These are phyloP conservation scores for Monosporascus sp. DNA, from an alignment of 2,329 filamentous ascomycete genomes.

Conservation along the genomic window DNA sequence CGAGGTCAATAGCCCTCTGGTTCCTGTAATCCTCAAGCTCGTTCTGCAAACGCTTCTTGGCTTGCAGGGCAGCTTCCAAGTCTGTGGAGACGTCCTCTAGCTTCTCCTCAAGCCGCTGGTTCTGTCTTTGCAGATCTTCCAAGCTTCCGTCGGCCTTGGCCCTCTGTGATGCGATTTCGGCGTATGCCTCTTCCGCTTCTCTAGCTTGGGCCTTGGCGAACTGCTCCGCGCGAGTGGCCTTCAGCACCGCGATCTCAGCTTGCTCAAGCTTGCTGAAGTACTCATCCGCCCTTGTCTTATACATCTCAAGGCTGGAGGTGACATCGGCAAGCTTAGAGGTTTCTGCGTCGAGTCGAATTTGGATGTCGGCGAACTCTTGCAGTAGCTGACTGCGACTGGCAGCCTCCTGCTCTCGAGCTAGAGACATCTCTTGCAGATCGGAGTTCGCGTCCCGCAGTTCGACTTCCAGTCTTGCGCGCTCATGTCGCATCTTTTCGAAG, in stretches of 20 bases:
- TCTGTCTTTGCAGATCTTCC: slow-evolving; percentile 85
- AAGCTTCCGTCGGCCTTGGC: slow-evolving; percentile 83
- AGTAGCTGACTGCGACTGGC: slow-evolving; percentile 84
- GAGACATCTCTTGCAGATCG: slow-evolving; percentile 74
- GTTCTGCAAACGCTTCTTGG: slow-evolving; percentile 91
- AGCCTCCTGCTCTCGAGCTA: slow-evolving; percentile 78
- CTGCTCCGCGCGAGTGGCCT: slow-evolving; percentile 85
- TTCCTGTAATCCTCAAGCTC: slow-evolving; percentile 96
- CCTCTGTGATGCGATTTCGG: slow-evolving; percentile 83
- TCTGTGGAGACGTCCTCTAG: slow-evolving; percentile 90
- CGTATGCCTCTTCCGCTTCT: slow-evolving; percentile 88
- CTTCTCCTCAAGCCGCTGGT: slow-evolving; percentile 83
- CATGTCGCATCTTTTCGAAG: slow-evolving; percentile 81
- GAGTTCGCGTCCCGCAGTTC: slow-evolving; percentile 80
- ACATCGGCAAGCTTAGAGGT: slow-evolving; percentile 80
- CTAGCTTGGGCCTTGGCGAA: slow-evolving; percentile 86
- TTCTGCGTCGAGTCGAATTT: slow-evolving; percentile 88
- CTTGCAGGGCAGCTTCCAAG: slow-evolving; percentile 75
- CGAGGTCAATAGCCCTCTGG: slow-evolving; percentile 90
- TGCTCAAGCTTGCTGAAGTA: slow-evolving; percentile 98
- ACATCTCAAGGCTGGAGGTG: slow-evolving; percentile 75
- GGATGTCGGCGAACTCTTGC: slow-evolving; percentile 87
- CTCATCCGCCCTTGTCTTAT: slow-evolving; percentile 88
- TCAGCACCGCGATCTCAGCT: slow-evolving; percentile 90
- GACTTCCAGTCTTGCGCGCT: slow-evolving; percentile 73